phyloP scores from a whole-genome alignment of 306 rosid species.

The Citrullus amarus region DNA sequence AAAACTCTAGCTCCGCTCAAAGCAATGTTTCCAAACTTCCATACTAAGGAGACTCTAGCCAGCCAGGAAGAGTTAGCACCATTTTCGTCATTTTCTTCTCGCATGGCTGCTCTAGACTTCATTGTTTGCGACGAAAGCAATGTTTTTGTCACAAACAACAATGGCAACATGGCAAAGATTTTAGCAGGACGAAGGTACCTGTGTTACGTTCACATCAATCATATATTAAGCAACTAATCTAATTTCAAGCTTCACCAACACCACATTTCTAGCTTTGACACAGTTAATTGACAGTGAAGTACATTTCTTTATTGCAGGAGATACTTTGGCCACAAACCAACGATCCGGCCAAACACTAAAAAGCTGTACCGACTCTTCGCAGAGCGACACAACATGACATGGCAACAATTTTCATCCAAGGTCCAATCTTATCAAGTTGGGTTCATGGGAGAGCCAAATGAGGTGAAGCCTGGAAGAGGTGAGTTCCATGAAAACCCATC shows the following conservation, averaged over 20 bases:
- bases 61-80: conserved; percentile 57
- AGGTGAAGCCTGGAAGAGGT: conserved; percentile 51
- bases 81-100: conserved; percentile 69
- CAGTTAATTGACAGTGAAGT: neutral
- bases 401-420: conserved; percentile 64
- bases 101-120: conserved; percentile 90
- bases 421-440: conserved; percentile 62
- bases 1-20: conserved; percentile 64
- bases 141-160: conserved; percentile 79
- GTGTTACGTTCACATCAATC: neutral
- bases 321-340: conserved; percentile 81
- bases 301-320: conserved; percentile 42
- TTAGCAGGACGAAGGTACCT: conserved; percentile 79
- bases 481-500: conserved; percentile 83
- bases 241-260: neutral
- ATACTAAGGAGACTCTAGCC: conserved; percentile 71
- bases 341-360: conserved; percentile 76
- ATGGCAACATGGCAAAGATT: conserved; percentile 96
- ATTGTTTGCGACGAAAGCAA: conserved; percentile 70
- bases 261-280: neutral
- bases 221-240: neutral
- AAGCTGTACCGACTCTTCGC: conserved; percentile 44
- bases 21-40: conserved; percentile 64
- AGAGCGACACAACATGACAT: conserved; percentile 39
- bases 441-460: conserved; percentile 88